Conservation (phyloP, 441 rosid species). For the Bruguiera hainesii region DNA sequence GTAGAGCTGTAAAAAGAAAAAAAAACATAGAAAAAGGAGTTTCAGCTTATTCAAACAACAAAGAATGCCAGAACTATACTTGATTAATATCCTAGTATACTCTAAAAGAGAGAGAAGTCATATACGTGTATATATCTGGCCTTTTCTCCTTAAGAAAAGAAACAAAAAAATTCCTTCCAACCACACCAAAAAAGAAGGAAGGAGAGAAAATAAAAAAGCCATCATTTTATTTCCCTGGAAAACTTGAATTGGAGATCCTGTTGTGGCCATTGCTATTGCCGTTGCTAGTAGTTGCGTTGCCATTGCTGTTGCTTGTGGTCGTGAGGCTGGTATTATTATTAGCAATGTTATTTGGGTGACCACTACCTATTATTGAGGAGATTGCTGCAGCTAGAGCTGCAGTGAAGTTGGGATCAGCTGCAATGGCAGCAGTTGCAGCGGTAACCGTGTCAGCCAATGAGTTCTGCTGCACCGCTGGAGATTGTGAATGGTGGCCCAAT, state of each 20-base stretch:
- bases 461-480: conserved; percentile 12
- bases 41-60: conserved; percentile 28
- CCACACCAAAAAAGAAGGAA: not conserved
- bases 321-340: conserved; percentile 13
- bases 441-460: conserved; percentile 45
- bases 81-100: not conserved
- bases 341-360: conserved; percentile 26
- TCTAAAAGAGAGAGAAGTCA: conserved; percentile 6
- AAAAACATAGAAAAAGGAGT: not conserved
- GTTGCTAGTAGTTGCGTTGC: conserved; percentile 18
- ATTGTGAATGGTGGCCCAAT: conserved; percentile 26
- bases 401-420: conserved; percentile 81
- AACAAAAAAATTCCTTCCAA: not conserved
- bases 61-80: conserved; percentile 16
- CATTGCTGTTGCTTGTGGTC: conserved; percentile 19
- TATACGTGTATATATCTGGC: conserved; percentile 17
- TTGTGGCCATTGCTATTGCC: conserved; percentile 28
- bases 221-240: conserved; percentile 28
- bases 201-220: not conserved
- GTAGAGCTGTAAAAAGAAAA: not conserved
- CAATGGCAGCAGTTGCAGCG: conserved; percentile 67
- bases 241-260: conserved; percentile 31
- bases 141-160: not conserved
- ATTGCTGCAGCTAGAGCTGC: conserved; percentile 88
- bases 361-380: conserved; percentile 54